Conservation (phyloP, 2,329 filamentous ascomycete species). For the Aspergillus alliaceus region DNA sequence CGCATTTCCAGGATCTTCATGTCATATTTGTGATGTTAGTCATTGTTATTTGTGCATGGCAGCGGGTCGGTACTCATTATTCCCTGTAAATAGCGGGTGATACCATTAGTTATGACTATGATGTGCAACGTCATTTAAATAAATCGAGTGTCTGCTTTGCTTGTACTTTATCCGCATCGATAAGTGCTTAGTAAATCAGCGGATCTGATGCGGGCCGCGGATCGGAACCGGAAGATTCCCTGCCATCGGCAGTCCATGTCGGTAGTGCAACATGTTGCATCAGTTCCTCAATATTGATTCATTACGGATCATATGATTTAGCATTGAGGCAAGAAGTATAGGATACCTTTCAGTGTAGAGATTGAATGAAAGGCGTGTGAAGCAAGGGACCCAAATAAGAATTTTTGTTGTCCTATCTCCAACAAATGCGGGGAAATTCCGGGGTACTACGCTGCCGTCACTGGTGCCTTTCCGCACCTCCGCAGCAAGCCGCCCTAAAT, state of each 20-base stretch:
- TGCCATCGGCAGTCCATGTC: conserved; percentile 17
- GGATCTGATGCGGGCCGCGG: conserved; percentile 19
- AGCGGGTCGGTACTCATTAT: conserved; percentile 14
- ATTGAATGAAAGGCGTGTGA: neutral
- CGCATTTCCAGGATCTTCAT: neutral
- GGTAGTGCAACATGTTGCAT: conserved; percentile 10
- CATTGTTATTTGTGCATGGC: conserved; percentile 18
- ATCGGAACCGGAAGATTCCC: conserved; percentile 21
- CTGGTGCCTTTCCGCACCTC: conserved; percentile 22
- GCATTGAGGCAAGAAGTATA: neutral
- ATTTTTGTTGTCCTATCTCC: neutral
- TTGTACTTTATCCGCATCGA: no score
- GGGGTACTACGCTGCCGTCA: conserved; percentile 9
- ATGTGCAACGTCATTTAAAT: neutral
- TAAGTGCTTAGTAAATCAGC: no score
- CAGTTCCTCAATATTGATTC: neutral
- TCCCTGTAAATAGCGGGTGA: conserved; percentile 26
- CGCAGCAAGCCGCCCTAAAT: conserved; percentile 14
- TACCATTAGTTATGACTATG: conserved; percentile 18
- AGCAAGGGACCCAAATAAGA: neutral
- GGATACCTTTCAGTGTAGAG: neutral
- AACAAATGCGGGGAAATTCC: conserved; percentile 18
- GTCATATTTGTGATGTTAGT: neutral
- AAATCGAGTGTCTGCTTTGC: no score
- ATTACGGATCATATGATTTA: neutral